Evolutionary conservation across 1,284 basidiomycete genomes (phyloP), one percentile per base, ranked within the genome.

Genomic region (Puccinia polysora): DNA sequence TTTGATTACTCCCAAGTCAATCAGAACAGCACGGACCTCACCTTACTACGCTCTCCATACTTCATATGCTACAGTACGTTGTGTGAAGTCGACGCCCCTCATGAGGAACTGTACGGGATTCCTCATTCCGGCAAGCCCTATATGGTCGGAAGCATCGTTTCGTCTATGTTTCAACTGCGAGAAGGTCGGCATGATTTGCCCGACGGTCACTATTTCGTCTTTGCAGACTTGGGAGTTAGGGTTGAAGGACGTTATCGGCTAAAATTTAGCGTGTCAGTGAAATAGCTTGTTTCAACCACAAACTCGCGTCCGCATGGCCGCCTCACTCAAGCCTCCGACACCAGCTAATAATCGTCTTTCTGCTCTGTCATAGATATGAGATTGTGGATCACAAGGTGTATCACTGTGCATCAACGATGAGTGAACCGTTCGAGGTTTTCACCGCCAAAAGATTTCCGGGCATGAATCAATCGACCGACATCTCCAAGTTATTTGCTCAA

Each of bases 61-160:
- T 93, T 93, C 79, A 95, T 96, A 81, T 91, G 93, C 86, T 95
- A 91, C 77, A 91, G 91, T 4, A 87, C 86, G 75, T 84, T 95
- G 25, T 75, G 78, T 34, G 58, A 74, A 38, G 63, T 75, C 58
- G 65, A 76, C 45, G 43, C 69, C 43, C 87, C 89, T 74, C 91
- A 95, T 76, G 85, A 89, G n/a, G 94, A 97, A 80, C 81, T 97
- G 43, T 93, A 95, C 79, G 88, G 92, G 84, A 84, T 94, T 65
- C 90, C 91, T 84, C 92, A 95, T 76, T 90, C 91, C n/a, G 88
- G 89, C 77, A 94, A 89, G 49, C 83, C 89, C 32, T 91, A 89
- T 81, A 89, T 91, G 1, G 91, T 89, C 0, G 91, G 92, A 55
- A 89, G 86, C 2, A 89, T 91, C 56, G 94, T 96, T 1, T 92